Conservation (phyloP, 176 grass and related monocot species). For the Saccharum spontaneum region DNA sequence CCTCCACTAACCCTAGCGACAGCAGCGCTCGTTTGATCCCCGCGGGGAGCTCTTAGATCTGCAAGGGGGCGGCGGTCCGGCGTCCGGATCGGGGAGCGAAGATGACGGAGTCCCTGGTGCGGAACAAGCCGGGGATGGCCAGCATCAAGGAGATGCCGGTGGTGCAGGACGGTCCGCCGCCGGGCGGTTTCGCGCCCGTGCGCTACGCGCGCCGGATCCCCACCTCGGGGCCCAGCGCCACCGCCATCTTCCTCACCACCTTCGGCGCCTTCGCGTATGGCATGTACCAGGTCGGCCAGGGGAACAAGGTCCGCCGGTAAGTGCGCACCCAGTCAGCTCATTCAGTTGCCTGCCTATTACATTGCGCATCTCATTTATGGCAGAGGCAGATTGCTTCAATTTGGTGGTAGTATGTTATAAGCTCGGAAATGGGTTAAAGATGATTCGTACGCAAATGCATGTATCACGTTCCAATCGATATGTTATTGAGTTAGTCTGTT, state of each 20-base stretch:
- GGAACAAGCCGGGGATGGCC: slow-evolving; percentile 93
- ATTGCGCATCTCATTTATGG: neutral
- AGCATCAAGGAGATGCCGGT: slow-evolving; percentile 96
- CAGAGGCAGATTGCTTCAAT: neutral
- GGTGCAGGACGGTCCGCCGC: slow-evolving; percentile 90
- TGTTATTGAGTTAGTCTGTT: neutral
- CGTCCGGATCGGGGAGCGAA: slow-evolving; percentile 32
- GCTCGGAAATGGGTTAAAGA: neutral
- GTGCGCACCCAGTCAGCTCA: neutral
- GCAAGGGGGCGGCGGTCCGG: neutral
- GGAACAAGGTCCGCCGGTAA: slow-evolving; percentile 92
- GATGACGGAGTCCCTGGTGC: slow-evolving; percentile 85
- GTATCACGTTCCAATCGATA: neutral
- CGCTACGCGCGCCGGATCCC: slow-evolving; percentile 95
- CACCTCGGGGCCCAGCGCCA: slow-evolving; percentile 75
- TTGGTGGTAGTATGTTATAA: neutral
- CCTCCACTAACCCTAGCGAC: slow-evolving; percentile 34
- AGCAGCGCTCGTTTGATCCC: slow-evolving; percentile 3
- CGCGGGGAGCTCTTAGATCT: slow-evolving; percentile 33
- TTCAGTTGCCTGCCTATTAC: neutral
- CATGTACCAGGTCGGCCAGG: slow-evolving; percentile 99
- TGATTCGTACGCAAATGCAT: neutral
- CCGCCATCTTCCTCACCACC: slow-evolving; percentile 69
- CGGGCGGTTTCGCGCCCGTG: slow-evolving; percentile 85
- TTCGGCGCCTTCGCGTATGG: slow-evolving; percentile 85